Base-by-base conservation (phyloP, 2,329 filamentous ascomycete species). In the Aspergillus fijiensis region DNA sequence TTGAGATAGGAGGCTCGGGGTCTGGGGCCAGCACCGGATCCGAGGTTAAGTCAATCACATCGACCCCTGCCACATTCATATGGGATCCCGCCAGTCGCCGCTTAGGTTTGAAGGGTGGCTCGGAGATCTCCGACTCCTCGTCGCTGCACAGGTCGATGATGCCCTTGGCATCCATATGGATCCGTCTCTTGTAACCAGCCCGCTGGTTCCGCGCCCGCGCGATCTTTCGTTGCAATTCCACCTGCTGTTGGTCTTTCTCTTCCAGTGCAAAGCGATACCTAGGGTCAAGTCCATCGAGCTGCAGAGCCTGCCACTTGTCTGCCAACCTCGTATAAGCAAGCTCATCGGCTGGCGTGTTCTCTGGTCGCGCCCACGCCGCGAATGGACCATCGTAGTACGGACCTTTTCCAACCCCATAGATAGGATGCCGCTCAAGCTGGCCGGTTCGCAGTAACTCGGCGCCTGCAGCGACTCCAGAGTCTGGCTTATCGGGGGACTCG, bases 381-480 rank as follows among this genome's bases (percentile, higher is more conserved):
- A 71, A 79, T 33, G 78, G 77, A 0, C 77, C 77, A 33, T 67
- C 59, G 55, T 80, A 80, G 14, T 64, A 59, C 19, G 74, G 73
- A 6, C 78, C 78, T 70, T 80, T 67, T 0, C 74, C 76, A 9
- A 74, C 69, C 3, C 78, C 78, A 62, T 69, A 79, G 10, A 69
- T 62, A 4, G 72, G 71, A 65, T 80, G 70, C 9, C 69, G 60
- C 2, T 62, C 60, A 5, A 80, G 67, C 61, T 78, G 67, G 7
- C 74, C 70, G 5, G 71, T 69, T 1, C 60, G 56, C n/a, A 80
- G 19, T 2, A 77, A 63, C 21, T 72, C 57, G 3, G 65, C 64
- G 2, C 70, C 73, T 23, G 65, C 58, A 49, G 65, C 50, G 2
- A 68, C 65, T 2, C 73, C 76, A 29, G 68, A 65, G 3, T 72